Evolutionary conservation across 805 yeast genomes (phyloP).

Genomic region (Candida maesae): DNA sequence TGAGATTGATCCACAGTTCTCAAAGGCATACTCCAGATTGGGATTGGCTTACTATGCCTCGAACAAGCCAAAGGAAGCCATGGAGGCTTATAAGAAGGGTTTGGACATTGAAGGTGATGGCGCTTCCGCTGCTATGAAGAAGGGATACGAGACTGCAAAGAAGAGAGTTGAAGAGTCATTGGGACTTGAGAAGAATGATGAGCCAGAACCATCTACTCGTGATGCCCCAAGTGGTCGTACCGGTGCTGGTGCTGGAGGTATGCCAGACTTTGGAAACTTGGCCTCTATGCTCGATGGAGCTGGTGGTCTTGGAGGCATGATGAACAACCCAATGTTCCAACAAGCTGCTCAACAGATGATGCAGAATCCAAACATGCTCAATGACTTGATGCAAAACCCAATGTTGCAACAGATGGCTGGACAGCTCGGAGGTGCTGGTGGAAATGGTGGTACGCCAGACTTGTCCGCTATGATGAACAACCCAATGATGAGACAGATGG

Average conservation of each 20-base stretch:
- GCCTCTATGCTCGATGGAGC: background rate
- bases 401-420: constrained; percentile 49
- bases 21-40: constrained; percentile 92
- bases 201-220: constrained; percentile 24
- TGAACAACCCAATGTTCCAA: constrained; percentile 90
- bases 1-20: constrained; percentile 68
- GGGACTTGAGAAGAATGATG: constrained; percentile 27
- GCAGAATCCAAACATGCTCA: constrained; percentile 78
- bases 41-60: constrained; percentile 94
- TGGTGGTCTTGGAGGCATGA: constrained; percentile 49
- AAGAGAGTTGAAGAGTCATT: constrained; percentile 77
- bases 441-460: constrained; percentile 47
- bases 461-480: constrained; percentile 73
- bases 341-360: constrained; percentile 85
- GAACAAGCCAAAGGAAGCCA: constrained; percentile 86
- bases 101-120: constrained; percentile 80
- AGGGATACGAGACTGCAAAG: constrained; percentile 92
- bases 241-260: constrained; percentile 54
- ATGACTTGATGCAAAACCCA: constrained; percentile 75
- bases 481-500: constrained; percentile 73
- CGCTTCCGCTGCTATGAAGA: constrained; percentile 85
- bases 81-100: constrained; percentile 88
- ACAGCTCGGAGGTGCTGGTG: constrained; percentile 12
- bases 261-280: constrained; percentile 42
- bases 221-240: constrained; percentile 16